Percentiles rank a stretch among this genome's conserved stretches.
These are phyloP conservation scores for Pseudozyma thailandica DNA, from an alignment of 1,284 basidiomycete species.

Conservation along the genomic window DNA sequence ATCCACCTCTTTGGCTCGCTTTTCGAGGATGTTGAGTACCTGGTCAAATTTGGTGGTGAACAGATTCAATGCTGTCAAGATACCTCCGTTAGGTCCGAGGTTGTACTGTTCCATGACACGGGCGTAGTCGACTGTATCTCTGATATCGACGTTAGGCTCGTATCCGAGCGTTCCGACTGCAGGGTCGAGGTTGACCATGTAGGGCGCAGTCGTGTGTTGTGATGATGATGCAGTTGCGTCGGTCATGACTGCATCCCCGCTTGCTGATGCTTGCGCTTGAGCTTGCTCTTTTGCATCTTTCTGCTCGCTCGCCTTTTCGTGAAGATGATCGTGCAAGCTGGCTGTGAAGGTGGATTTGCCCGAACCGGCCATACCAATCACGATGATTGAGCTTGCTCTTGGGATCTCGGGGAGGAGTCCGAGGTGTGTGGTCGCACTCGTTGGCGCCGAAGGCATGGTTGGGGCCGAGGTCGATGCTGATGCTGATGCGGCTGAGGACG, in stretches of 20 bases:
- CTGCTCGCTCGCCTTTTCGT: constrained; percentile 33
- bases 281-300: constrained; percentile 22
- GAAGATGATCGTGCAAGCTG: constrained; percentile 50
- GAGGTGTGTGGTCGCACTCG: constrained; percentile 28
- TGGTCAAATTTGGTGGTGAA: constrained; percentile 99
- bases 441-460: not conserved
- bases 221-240: not conserved
- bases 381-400: constrained; percentile 64
- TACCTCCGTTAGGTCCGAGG: constrained; percentile 96
- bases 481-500: not conserved
- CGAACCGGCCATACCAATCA: constrained; percentile 86
- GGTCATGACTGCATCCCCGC: not conserved
- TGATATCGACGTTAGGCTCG: constrained; percentile 95
- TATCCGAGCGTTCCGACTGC: constrained; percentile 91
- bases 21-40: constrained; percentile 90
- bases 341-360: constrained; percentile 97
- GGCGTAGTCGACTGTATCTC: constrained; percentile 96
- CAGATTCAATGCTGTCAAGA: constrained; percentile 93
- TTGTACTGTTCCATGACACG: constrained; percentile 99
- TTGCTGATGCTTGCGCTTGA: not conserved
- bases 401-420: constrained; percentile 54
- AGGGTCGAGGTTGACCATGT: constrained; percentile 97
- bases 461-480: not conserved
- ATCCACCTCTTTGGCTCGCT: constrained; percentile 84
- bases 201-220: constrained; percentile 75